These are phyloP conservation scores for Ogataea pini DNA, from an alignment of 805 yeast genomes.

Conservation along the genomic window DNA sequence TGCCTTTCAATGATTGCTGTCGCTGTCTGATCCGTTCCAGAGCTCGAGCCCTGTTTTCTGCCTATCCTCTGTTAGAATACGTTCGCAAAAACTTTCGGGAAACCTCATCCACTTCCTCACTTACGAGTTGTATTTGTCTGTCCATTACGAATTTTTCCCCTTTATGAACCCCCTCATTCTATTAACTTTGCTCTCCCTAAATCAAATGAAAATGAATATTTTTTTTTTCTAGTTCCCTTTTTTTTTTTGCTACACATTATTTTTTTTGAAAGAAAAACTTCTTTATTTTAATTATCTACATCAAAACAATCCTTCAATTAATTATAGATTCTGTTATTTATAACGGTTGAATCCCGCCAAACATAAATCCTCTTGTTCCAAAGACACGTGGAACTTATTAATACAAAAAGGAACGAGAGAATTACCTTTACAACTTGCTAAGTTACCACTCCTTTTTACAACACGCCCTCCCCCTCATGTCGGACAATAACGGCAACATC, in stretches of 20 bases:
- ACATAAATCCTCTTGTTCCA: background rate
- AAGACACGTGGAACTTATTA: background rate
- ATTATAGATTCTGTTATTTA: background rate
- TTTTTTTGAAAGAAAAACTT: constrained; percentile 1
- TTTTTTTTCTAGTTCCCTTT: background rate
- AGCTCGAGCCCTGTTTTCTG: constrained; percentile 63
- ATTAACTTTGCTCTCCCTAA: background rate
- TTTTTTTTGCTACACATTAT: constrained; percentile 4
- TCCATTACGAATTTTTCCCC: constrained; percentile 11
- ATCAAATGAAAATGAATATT: background rate
- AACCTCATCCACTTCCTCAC: constrained; percentile 17
- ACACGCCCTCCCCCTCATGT: constrained; percentile 1
- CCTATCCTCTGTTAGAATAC: constrained; percentile 38
- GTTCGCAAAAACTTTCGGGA: no score
- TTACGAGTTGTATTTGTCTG: constrained; percentile 31
- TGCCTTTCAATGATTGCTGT: constrained; percentile 27
- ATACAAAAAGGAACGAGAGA: no score
- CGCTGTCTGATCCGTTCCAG: constrained; percentile 55
- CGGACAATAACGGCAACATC: constrained; percentile 1
- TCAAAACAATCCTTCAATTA: background rate
- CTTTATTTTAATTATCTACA: background rate
- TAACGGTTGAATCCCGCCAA: background rate
- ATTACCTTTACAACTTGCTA: background rate
- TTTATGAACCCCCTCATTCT: background rate
- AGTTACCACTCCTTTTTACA: background rate